phyloP scores from a whole-genome alignment of 768 basidiomycete species.

The Tylopilus plumbeoviolaceoides region DNA sequence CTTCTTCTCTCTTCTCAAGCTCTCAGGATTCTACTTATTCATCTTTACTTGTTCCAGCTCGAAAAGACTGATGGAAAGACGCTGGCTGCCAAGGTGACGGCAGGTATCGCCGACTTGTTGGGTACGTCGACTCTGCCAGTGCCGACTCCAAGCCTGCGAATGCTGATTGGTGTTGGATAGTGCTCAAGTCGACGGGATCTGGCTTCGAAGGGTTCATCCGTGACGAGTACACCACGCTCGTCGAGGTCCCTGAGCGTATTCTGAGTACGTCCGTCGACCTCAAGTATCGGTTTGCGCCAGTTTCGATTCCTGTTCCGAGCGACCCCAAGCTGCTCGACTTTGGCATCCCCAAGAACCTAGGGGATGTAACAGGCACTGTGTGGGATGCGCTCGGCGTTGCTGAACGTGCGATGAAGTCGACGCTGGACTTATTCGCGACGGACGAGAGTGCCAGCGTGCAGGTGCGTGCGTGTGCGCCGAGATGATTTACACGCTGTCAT shows the following conservation, averaged over 20 bases:
- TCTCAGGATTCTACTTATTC: neutral
- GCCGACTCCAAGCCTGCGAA: neutral
- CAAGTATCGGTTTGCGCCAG: conserved; percentile 55
- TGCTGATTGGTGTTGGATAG: conserved; percentile 33
- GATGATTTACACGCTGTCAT: neutral
- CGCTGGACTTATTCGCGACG: conserved; percentile 75
- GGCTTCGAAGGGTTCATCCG: conserved; percentile 76
- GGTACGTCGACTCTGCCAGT: conserved; percentile 47
- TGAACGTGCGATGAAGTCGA: conserved; percentile 52
- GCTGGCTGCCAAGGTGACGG: conserved; percentile 55
- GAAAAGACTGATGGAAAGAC: conserved; percentile 66
- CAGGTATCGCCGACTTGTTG: conserved; percentile 76
- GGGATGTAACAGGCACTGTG: conserved; percentile 41
- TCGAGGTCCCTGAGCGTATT: conserved; percentile 81
- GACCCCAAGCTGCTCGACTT: conserved; percentile 56
- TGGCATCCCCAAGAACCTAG: conserved; percentile 32
- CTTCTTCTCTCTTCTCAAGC: neutral
- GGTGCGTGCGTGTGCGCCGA: conserved; percentile 38
- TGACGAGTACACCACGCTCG: conserved; percentile 88
- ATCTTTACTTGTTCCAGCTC: conserved; percentile 36
- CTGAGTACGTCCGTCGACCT: conserved; percentile 87
- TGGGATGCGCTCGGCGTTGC: conserved; percentile 59
- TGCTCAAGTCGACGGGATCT: conserved; percentile 87
- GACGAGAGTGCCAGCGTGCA: conserved; percentile 93
- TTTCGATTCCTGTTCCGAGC: conserved; percentile 43